phyloP scores from a whole-genome alignment of 140 eudicot species.

The Oenanthe javanica region DNA sequence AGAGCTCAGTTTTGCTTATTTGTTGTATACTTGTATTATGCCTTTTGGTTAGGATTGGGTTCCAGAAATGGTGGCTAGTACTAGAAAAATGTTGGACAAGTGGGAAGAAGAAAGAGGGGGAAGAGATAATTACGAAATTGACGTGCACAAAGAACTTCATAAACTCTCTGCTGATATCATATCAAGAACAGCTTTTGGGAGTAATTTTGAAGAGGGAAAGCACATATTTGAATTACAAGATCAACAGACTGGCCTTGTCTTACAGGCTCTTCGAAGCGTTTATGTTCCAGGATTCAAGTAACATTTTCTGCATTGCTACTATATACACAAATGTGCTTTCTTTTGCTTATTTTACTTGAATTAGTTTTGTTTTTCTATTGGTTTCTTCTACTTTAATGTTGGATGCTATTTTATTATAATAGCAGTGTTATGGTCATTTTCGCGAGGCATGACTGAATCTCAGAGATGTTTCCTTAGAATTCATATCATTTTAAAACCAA shows the following conservation, averaged over 20 bases:
- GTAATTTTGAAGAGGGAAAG: slow-evolving; percentile 41
- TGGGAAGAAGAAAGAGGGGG: neutral
- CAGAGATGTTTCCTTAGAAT: no score
- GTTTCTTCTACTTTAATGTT: neutral
- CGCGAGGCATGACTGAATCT: neutral
- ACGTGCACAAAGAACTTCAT: neutral
- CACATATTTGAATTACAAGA: slow-evolving; percentile 66
- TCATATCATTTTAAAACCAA: no score
- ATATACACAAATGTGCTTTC: neutral
- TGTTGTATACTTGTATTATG: neutral
- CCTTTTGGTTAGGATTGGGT: slow-evolving; percentile 3
- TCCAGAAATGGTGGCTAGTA: neutral
- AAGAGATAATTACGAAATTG: neutral
- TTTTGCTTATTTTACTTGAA: neutral
- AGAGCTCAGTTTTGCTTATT: no score
- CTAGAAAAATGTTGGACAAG: neutral
- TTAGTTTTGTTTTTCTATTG: neutral
- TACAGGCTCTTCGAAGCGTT: slow-evolving; percentile 45
- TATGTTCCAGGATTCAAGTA: slow-evolving; percentile 81
- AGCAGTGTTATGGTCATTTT: neutral
- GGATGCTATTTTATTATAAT: neutral
- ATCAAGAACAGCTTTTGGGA: neutral
- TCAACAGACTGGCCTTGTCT: slow-evolving; percentile 42
- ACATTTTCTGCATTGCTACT: neutral
- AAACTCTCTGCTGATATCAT: neutral